Evolutionary conservation across 495 filamentous ascomycete genomes (phyloP).

Genomic region (Penicillium salamii): DNA sequence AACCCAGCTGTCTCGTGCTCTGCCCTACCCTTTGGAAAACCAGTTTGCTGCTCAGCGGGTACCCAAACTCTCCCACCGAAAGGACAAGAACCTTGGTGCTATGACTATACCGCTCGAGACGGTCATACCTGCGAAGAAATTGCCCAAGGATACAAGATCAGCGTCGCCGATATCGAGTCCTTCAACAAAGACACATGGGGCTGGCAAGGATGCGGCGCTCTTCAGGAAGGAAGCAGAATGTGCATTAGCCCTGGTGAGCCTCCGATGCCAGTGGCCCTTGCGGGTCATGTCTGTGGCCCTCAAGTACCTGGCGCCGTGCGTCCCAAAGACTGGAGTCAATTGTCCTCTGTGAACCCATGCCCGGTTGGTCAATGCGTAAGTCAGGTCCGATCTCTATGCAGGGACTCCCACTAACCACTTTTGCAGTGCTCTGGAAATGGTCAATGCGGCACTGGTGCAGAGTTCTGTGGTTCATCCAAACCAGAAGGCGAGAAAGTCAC

Average conservation of each 20-base stretch:
- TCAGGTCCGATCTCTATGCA: neutral
- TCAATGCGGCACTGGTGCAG: constrained; percentile 9
- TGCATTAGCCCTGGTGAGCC: constrained; percentile 10
- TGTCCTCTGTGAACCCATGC: constrained; percentile 16
- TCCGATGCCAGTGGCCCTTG: constrained; percentile 17
- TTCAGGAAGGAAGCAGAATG: constrained; percentile 9
- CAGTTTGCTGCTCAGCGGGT: neutral
- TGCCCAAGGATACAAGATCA: constrained; percentile 5
- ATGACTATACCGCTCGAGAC: neutral
- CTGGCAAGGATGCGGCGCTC: constrained; percentile 12
- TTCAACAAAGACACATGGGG: constrained; percentile 8
- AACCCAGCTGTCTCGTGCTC: neutral
- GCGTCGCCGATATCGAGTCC: constrained; percentile 9
- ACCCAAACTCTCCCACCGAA: neutral
- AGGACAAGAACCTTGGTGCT: neutral
- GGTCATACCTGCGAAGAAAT: constrained; percentile 2
- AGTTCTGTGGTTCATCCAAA: constrained; percentile 6
- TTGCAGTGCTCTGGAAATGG: constrained; percentile 5
- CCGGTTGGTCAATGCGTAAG: constrained; percentile 16
- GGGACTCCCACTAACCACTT: neutral
- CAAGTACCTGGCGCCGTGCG: constrained; percentile 16
- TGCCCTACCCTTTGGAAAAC: neutral
- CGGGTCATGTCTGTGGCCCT: constrained; percentile 15
- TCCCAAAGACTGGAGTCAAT: neutral
- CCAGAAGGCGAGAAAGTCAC: neutral